phyloP scores from a whole-genome alignment of 257 asterid genomes.

The Solanum clarkiae region DNA sequence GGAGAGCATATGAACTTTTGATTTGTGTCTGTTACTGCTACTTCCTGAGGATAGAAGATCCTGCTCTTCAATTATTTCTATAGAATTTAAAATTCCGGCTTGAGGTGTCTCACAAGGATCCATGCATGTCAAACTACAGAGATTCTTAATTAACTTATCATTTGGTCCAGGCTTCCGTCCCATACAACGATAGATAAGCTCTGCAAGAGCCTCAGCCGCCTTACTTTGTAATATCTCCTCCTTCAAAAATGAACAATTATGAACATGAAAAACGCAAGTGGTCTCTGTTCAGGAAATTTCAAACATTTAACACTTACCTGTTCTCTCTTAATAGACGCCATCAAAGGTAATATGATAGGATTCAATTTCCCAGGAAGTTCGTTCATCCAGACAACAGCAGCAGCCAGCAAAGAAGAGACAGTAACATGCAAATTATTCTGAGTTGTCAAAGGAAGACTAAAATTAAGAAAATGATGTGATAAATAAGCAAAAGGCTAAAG shows the following conservation, averaged over 20 bases:
- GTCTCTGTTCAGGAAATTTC: not conserved
- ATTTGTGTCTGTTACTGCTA: slow-evolving; percentile 39
- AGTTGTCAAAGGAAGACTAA: not conserved
- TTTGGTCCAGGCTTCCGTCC: slow-evolving; percentile 93
- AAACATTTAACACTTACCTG: slow-evolving; percentile 40
- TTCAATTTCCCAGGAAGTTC: slow-evolving; percentile 86
- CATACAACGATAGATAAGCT: slow-evolving; percentile 74
- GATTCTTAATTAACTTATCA: slow-evolving; percentile 82
- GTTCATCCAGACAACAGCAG: slow-evolving; percentile 95
- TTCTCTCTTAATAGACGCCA: slow-evolving; percentile 93
- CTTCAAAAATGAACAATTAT: slow-evolving; percentile 32
- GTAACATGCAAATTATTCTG: slow-evolving; percentile 90
- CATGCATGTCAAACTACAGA: slow-evolving; percentile 74
- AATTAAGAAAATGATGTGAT: not conserved
- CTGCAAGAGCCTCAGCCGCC: slow-evolving; percentile 95
- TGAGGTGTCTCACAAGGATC: slow-evolving; percentile 98
- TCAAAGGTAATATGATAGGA: slow-evolving; percentile 82
- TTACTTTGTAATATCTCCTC: slow-evolving; percentile 90
- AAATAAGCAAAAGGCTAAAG: not conserved
- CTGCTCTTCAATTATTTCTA: slow-evolving; percentile 81
- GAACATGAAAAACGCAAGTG: not conserved
- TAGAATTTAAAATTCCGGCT: slow-evolving; percentile 73
- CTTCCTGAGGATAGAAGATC: slow-evolving; percentile 73
- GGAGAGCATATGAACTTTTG: slow-evolving; percentile 54
- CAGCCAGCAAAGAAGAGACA: slow-evolving; percentile 86